Base-by-base conservation (phyloP, 2,329 filamentous ascomycete species). In the Diaporthe sp. region DNA sequence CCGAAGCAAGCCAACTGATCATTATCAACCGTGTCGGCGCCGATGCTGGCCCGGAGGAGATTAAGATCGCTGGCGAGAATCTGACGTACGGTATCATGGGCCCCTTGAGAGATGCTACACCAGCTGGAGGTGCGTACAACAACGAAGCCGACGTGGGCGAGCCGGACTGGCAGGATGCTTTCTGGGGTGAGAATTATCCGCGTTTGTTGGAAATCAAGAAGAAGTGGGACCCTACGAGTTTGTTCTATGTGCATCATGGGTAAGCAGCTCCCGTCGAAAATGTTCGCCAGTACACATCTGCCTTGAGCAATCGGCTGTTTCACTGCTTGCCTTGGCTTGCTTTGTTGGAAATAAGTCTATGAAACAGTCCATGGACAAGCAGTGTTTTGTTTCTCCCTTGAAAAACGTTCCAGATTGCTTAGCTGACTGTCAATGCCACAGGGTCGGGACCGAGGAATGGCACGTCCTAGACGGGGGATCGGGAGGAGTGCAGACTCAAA, bases 101-200 rank as follows among this genome's bases (percentile, higher is more conserved):
- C 1, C 76, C 76, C 45, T 70, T 82, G 9, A 77, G 78, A 61
- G 77, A 77, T 1, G 76, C 80, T 1, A 82, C 80, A 10, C 79
- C 81, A 12, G 79, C 76, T 4, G 76, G 76, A 4, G 81, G 82
- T 2, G 66, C 77, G 7, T 83, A 83, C 64, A 75, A 82, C 79
- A 85, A 83, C 61, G 84, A 87, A 78, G 82, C 81, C 1, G 81
- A 85, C 76, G 82, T 82, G 13, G 76, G 75, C 19, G 77, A 83
- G 57, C 78, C 76, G 2, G 64, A 80, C 38, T 84, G 76, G 55
- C 76, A 82, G 72, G 40, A 79, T 3, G 71, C 64, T 1, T 83
- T 83, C 74, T 84, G 79, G 74, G 83, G 83, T 4, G 74, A 33
- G 0, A 82, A 82, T 61, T 84, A 83, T 58, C 71, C 71, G 1